Evolutionary conservation across 2,329 filamentous ascomycete genomes (phyloP), one percentile per base, ranked within the genome.

Genomic region (Grosmannia clavigera): DNA sequence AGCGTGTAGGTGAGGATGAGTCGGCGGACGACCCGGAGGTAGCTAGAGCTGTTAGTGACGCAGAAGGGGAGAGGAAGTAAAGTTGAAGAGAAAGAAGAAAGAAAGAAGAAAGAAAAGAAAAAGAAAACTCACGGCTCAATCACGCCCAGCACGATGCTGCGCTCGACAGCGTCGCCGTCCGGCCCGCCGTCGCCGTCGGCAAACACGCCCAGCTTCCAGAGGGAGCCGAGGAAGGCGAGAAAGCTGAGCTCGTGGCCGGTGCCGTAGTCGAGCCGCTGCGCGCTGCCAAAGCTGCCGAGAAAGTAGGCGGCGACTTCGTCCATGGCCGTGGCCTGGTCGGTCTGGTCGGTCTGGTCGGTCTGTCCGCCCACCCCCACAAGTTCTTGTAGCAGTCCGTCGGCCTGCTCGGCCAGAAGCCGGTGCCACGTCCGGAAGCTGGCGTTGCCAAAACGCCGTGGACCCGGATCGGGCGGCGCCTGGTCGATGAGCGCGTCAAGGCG

Each of bases 201-300:
- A 69, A 99, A 97, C 19, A 81, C 86, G 53, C 87, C 85, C 3
- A 99, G 77, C 71, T 96, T 96, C 92, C 92, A 99, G 5, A 99
- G 76, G 62, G 88, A 86, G 5, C 85, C 92, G 6, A 99, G 71
- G 64, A 99, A 99, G 1, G 94, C 92, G 9, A 97, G 72, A 68
- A 99, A 99, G 73, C 89, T 96, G 58, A 99, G 76, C 70, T 99
- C 94, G 71, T 99, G 94, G 0, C 94, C 94, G 0, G 94, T 97
- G 1, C 94, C 94, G 69, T 96, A 99, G 73, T 99, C 94, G 31
- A 99, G 77, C 59, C 94, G 79, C 68, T 96, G 90, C 0, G 89
- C 73, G 69, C 91, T 97, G 3, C 94, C 94, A 73, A 96, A 96
- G 5, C 82, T 83, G 16, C 91, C 92, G 4, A 95, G 72, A 1